Evolutionary conservation across 2,329 filamentous ascomycete genomes (phyloP).

Genomic region (Ambrosiella cleistominuta): DNA sequence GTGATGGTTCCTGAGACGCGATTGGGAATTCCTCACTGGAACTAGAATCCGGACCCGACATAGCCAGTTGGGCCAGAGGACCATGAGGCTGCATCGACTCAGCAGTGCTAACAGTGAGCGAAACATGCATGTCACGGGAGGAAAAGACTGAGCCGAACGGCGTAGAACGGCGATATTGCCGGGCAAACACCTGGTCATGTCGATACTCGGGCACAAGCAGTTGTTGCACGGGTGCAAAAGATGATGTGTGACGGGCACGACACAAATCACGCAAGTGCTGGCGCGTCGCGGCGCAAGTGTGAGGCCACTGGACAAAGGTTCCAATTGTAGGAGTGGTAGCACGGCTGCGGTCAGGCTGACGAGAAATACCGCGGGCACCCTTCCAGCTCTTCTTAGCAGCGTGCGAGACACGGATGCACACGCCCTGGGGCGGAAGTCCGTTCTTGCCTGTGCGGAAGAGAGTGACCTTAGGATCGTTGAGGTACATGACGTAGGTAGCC

Average conservation of each 20-base stretch:
- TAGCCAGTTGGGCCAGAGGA: constrained; percentile 42
- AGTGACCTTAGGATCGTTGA: constrained; percentile 50
- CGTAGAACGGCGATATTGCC: constrained; percentile 30
- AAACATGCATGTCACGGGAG: constrained; percentile 44
- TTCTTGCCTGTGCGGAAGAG: constrained; percentile 47
- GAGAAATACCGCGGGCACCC: constrained; percentile 29
- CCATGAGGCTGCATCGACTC: constrained; percentile 47
- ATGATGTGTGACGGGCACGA: constrained; percentile 32
- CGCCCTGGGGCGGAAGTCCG: constrained; percentile 45
- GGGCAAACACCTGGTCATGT: constrained; percentile 32
- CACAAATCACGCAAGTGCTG: constrained; percentile 46
- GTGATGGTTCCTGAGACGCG: constrained; percentile 8
- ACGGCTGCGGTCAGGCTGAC: background rate
- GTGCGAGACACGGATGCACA: constrained; percentile 46
- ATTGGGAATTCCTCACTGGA: constrained; percentile 7
- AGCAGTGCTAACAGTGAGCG: constrained; percentile 43
- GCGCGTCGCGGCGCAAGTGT: constrained; percentile 44
- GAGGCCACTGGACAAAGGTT: constrained; percentile 34
- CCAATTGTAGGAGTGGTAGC: background rate
- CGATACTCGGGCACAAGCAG: constrained; percentile 37
- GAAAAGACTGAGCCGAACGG: constrained; percentile 36
- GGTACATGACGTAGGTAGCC: constrained; percentile 45
- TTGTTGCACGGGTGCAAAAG: constrained; percentile 25
- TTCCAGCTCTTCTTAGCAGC: constrained; percentile 51
- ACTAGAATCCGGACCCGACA: constrained; percentile 21